These are phyloP conservation scores for Coffea eugenioides DNA, from an alignment of 257 asterid genomes.

Conservation along the genomic window DNA sequence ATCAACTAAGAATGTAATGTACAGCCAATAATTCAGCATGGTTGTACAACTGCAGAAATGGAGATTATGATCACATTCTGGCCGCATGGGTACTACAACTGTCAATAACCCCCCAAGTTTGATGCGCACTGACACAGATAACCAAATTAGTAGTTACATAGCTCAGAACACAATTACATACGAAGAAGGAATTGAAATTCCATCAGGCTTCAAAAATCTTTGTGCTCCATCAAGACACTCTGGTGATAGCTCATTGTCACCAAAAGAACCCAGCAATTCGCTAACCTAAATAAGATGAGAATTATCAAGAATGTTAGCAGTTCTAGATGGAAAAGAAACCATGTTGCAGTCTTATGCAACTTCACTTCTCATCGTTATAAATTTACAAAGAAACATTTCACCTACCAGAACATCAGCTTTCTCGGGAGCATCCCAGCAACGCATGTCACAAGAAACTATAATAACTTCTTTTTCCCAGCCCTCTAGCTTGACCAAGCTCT, in stretches of 20 bases:
- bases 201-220: conserved; percentile 85
- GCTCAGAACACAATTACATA: conserved; percentile 23
- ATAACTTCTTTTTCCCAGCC: conserved; percentile 88
- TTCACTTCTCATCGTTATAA: neutral
- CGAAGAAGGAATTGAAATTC: conserved; percentile 95
- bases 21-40: neutral
- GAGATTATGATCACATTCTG: neutral
- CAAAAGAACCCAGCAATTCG: conserved; percentile 96
- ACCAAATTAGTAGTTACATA: neutral
- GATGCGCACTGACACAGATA: conserved; percentile 1
- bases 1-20: neutral
- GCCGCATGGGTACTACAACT: neutral
- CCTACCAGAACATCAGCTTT: conserved; percentile 94
- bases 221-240: conserved; percentile 99
- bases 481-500: conserved; percentile 95
- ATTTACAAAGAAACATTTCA: conserved; percentile 1
- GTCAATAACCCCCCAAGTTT: neutral
- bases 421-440: conserved; percentile 93
- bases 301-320: conserved; percentile 6
- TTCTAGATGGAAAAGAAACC: conserved; percentile 6
- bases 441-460: conserved; percentile 91
- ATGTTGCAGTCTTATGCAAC: conserved; percentile 1
- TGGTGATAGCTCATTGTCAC: conserved; percentile 98
- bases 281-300: conserved; percentile 62
- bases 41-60: neutral